Evolutionary conservation across 2,329 filamentous ascomycete species (phyloP).

Genomic region (Verticillium dahliae): DNA sequence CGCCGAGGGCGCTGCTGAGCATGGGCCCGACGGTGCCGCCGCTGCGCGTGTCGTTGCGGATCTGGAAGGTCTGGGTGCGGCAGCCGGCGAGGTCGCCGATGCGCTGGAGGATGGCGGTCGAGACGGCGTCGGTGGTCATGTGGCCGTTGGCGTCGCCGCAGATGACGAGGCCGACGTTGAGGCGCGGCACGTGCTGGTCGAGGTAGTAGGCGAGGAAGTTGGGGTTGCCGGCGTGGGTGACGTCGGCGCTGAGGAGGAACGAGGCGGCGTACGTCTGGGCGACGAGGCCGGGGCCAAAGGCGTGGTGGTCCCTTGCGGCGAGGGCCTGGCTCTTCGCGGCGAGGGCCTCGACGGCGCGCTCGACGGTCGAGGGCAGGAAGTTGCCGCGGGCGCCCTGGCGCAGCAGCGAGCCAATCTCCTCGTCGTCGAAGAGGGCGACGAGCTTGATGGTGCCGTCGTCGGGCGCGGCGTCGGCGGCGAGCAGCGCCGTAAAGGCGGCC

Average conservation of each 20-base stretch:
- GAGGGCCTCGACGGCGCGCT: constrained; percentile 69
- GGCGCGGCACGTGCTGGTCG: constrained; percentile 73
- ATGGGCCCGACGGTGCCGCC: constrained; percentile 96
- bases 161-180: constrained; percentile 82
- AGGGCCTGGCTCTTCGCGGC: constrained; percentile 30
- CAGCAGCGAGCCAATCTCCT: constrained; percentile 88
- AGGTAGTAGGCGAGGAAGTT: constrained; percentile 86
- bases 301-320: constrained; percentile 17
- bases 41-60: constrained; percentile 81
- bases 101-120: constrained; percentile 70
- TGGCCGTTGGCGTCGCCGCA: constrained; percentile 83
- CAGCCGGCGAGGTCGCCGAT: constrained; percentile 69
- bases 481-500: constrained; percentile 77
- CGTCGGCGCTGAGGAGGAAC: constrained; percentile 88
- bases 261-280: constrained; percentile 84
- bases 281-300: constrained; percentile 47
- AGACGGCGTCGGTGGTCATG: constrained; percentile 91
- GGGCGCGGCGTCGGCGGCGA: constrained; percentile 55
- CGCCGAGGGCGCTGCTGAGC: constrained; percentile 73
- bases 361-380: constrained; percentile 75
- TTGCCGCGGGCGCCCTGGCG: constrained; percentile 87
- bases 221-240: constrained; percentile 89
- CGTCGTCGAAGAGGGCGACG: constrained; percentile 92
- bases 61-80: constrained; percentile 83
- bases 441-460: constrained; percentile 72